Conservation (phyloP, 2,329 filamentous ascomycete genomes). For the Penicillium olsonii region DNA sequence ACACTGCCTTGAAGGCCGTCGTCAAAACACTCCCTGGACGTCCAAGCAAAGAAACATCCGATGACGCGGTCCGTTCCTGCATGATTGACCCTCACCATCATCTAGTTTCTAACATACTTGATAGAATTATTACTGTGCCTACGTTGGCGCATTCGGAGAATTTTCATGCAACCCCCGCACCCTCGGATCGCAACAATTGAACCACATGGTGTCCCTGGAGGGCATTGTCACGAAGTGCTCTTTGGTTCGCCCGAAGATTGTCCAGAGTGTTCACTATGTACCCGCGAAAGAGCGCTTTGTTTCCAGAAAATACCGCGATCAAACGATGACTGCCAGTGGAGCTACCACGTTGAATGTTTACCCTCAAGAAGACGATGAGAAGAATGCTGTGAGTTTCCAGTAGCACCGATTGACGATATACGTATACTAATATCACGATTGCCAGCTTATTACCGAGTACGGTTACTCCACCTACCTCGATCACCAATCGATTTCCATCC, state of each 20-base stretch:
- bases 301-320: constrained; percentile 87
- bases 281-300: constrained; percentile 84
- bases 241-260: constrained; percentile 92
- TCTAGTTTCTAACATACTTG: constrained; percentile 7
- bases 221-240: constrained; percentile 97
- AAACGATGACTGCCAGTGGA: constrained; percentile 91
- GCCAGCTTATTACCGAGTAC: constrained; percentile 82
- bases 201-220: constrained; percentile 95
- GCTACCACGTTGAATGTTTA: constrained; percentile 89
- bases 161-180: constrained; percentile 94
- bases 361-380: constrained; percentile 88
- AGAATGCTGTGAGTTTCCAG: constrained; percentile 65
- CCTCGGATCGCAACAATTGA: constrained; percentile 82
- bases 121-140: constrained; percentile 85
- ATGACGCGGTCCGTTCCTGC: constrained; percentile 63
- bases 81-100: not conserved
- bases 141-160: constrained; percentile 91
- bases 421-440: not conserved
- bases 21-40: constrained; percentile 77
- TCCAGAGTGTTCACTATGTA: constrained; percentile 97
- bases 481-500: constrained; percentile 96
- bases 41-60: constrained; percentile 71
- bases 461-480: constrained; percentile 94
- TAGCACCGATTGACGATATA: not conserved
- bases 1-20: constrained; percentile 85